phyloP scores from a whole-genome alignment of 352 stramenopile genomes.

The Pythium aristosporum region DNA sequence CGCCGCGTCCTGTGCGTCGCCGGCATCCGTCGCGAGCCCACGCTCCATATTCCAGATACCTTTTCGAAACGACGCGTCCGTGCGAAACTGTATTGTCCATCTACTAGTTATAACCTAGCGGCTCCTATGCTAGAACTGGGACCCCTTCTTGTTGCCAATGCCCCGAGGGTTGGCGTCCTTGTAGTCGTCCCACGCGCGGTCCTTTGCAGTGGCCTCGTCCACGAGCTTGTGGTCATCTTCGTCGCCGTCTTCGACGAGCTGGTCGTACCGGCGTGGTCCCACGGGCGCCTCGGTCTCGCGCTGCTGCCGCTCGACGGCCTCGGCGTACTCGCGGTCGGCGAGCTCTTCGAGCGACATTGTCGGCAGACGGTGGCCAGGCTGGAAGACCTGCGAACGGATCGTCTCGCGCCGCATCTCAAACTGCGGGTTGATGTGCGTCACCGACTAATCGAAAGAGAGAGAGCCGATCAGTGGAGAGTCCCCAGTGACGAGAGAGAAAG shows the following conservation, averaged over 20 bases:
- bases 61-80: conserved; percentile 15
- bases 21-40: not conserved
- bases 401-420: conserved; percentile 88
- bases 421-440: conserved; percentile 83
- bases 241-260: conserved; percentile 93
- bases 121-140: conserved; percentile 79
- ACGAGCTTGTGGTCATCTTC: conserved; percentile 93
- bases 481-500: not conserved
- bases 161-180: conserved; percentile 95
- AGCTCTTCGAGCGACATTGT: conserved; percentile 96
- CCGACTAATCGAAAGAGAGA: conserved; percentile 38
- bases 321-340: conserved; percentile 82
- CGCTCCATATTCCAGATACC: not conserved
- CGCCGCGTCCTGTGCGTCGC: not conserved
- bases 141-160: conserved; percentile 96
- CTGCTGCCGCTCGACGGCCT: conserved; percentile 88
- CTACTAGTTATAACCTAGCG: not conserved
- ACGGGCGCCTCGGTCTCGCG: conserved; percentile 52
- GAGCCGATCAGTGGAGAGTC: conserved; percentile 2
- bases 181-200: conserved; percentile 96
- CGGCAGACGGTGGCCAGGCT: conserved; percentile 93
- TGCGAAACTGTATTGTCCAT: no score
- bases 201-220: conserved; percentile 91
- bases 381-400: conserved; percentile 91
- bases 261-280: conserved; percentile 87